These are phyloP conservation scores for Exophiala lecanii-corni DNA, from an alignment of 2,329 filamentous ascomycete species.

Conservation along the genomic window DNA sequence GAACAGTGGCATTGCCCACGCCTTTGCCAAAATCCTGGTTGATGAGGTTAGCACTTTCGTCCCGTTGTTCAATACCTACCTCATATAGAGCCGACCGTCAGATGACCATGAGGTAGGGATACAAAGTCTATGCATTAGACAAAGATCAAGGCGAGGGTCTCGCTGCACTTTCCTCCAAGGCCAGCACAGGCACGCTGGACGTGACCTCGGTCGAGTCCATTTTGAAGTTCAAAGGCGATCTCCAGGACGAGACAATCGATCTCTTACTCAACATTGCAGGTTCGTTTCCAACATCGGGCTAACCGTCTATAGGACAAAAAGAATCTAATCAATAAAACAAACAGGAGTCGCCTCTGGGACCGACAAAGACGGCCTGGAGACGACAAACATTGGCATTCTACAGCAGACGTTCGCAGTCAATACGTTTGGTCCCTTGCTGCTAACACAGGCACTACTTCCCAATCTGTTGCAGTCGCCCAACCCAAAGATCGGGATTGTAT, in stretches of 20 bases:
- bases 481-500: slow-evolving; percentile 40
- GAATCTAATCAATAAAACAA: slow-evolving; percentile 1
- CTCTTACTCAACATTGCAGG: slow-evolving; percentile 25
- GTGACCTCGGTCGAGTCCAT: slow-evolving; percentile 23
- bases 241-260: slow-evolving; percentile 18
- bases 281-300: slow-evolving; percentile 1
- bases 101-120: slow-evolving; percentile 24
- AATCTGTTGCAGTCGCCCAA: slow-evolving; percentile 32
- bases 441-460: slow-evolving; percentile 42
- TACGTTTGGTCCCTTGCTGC: slow-evolving; percentile 41
- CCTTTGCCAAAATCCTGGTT: slow-evolving; percentile 29
- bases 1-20: slow-evolving; percentile 39
- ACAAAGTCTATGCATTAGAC: slow-evolving; percentile 25
- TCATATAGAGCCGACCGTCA: not conserved
- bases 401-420: slow-evolving; percentile 40
- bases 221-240: slow-evolving; percentile 16
- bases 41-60: slow-evolving; percentile 22
- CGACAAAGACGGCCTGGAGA: slow-evolving; percentile 32
- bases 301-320: not conserved
- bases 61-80: not conserved
- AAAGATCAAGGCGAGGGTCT: slow-evolving; percentile 18
- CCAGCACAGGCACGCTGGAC: slow-evolving; percentile 16
- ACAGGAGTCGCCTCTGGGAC: slow-evolving; percentile 33
- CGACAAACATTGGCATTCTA: slow-evolving; percentile 23
- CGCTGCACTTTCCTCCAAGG: slow-evolving; percentile 10